A percentile compares a stretch with the other conserved stretches of the same genome.
phyloP scores from a whole-genome alignment of 495 filamentous ascomycete species.

The Aspergillus cavernicola region DNA sequence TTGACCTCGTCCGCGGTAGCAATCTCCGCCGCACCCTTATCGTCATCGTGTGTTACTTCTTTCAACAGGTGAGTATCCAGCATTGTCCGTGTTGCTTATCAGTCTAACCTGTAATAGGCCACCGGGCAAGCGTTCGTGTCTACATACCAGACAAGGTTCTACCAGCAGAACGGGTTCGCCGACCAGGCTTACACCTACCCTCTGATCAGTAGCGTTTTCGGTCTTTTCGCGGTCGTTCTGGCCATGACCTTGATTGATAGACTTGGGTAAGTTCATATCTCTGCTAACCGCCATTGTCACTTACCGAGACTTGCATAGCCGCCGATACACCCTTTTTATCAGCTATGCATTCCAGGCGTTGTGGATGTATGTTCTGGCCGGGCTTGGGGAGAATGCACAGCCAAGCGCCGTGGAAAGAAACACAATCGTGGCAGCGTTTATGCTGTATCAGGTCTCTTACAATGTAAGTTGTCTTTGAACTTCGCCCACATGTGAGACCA shows the following conservation, averaged over 20 bases:
- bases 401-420: neutral
- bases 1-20: neutral
- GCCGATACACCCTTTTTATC: neutral
- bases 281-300: neutral
- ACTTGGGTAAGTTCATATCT: neutral
- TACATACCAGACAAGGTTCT: neutral
- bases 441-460: neutral
- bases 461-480: neutral
- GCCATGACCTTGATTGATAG: neutral
- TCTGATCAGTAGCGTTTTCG: neutral
- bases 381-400: neutral
- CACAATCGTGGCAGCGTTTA: neutral
- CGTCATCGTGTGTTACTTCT: neutral
- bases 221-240: neutral
- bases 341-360: neutral
- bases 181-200: neutral
- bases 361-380: neutral
- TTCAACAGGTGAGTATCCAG: neutral
- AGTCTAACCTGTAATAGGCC: neutral
- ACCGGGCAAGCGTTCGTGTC: neutral
- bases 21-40: neutral
- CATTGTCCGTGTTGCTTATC: neutral
- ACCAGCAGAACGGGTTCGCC: neutral
- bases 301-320: neutral
- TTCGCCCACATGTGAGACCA: neutral